A percentile compares a stretch with the other conserved stretches of the same genome.
These are phyloP conservation scores for Oryza meyeriana DNA, from an alignment of 176 grass and related monocot genomes.

Conservation along the genomic window DNA sequence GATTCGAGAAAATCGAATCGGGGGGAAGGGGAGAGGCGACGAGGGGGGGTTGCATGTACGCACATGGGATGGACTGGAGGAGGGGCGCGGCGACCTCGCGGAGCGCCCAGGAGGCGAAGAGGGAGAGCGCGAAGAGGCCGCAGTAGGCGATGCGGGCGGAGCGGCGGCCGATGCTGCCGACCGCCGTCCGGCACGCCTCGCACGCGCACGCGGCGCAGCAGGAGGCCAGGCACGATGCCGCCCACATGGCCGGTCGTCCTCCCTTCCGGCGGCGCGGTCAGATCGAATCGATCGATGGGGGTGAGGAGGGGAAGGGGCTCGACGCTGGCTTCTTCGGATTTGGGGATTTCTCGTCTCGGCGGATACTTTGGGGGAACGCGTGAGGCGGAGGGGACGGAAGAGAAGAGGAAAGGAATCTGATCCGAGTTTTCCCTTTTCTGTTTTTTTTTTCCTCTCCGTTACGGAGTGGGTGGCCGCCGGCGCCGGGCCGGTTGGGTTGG, in stretches of 20 bases:
- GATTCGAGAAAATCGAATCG: not conserved
- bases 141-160: constrained; percentile 99
- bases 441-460: not conserved
- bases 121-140: constrained; percentile 96
- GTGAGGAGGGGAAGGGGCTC: not conserved
- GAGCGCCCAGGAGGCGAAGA: constrained; percentile 88
- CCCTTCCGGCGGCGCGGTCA: not conserved
- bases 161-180: constrained; percentile 94
- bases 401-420: not conserved
- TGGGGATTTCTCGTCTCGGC: constrained; percentile 34
- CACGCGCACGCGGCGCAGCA: constrained; percentile 99
- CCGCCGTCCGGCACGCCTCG: constrained; percentile 97
- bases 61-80: constrained; percentile 91
- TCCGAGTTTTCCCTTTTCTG: not conserved
- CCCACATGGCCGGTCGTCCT: constrained; percentile 62
- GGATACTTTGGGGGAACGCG: constrained; percentile 26
- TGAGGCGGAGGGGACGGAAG: not conserved
- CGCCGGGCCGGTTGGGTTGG: not conserved
- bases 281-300: not conserved
- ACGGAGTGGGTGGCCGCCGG: not conserved
- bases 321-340: constrained; percentile 12
- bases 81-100: constrained; percentile 97
- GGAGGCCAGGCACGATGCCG: constrained; percentile 95
- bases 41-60: not conserved
- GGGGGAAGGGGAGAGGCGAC: not conserved